Evolutionary conservation across 2,329 filamentous ascomycete species (phyloP), one percentile per base, ranked within the genome.

Genomic region (Xylariaceae sp.): DNA sequence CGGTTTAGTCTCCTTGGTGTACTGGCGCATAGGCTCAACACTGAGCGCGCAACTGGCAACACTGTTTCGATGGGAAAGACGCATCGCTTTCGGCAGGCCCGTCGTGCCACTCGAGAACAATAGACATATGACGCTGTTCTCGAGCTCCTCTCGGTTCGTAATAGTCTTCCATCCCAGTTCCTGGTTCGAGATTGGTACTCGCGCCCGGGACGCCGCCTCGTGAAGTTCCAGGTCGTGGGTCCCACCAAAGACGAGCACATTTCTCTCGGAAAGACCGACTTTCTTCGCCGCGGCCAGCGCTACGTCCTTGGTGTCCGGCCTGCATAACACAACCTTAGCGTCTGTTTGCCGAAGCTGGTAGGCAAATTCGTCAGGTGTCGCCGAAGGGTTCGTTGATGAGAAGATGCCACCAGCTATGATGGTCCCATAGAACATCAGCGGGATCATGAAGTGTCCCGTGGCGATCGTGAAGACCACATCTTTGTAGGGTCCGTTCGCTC

Each of bases 141-240:
- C 60, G 2, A 84, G 62, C 31, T 64, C 61, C 1, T 60, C 39
- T 0, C 59, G 59, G 52, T 81, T 70, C 0, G 74, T 78, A 32
- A 83, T 71, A 18, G 61, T 65, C 28, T 62, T 53, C 81, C 81
- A 85, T 9, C 67, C 57, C 2, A 80, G 59, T 29, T 62, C 59
- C 3, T 64, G 48, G 0, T 61, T 53, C 3, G 65, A 63, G 1
- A 69, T 51, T 9, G 62, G 57, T 37, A 60, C 53, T 29, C 44
- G 52, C 30, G 48, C 62, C 22, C 54, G 61, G 4, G 48, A 50
- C 8, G 53, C 54, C 16, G 64, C 59, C 37, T 58, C 53, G 13
- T 41, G 51, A 13, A 64, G 43, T 35, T 50, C 50, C 6, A 62
- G 38, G 16, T 56, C 46, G 24, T 29, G 45, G 22, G 47, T 62